Conservation (phyloP, 177 flowering plant species). For the Vitis hybrid region DNA sequence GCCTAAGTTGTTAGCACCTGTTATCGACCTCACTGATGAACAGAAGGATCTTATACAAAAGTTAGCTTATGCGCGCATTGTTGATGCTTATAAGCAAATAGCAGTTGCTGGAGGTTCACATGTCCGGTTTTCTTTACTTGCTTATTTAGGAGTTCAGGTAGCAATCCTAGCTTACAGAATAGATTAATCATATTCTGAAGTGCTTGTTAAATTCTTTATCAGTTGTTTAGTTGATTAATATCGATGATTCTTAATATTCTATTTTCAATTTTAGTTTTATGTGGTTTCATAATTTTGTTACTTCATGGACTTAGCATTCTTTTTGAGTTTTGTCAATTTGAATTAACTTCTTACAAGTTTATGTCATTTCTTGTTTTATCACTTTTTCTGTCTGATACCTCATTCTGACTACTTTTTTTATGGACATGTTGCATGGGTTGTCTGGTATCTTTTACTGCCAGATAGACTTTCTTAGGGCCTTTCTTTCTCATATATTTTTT, state of each 20-base stretch:
- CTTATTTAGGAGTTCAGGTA: conserved; percentile 88
- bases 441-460: neutral
- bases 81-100: conserved; percentile 85
- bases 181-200: neutral
- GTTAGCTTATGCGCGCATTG: conserved; percentile 60
- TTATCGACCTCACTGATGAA: conserved; percentile 62
- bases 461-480: too few species aligned
- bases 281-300: neutral
- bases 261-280: conserved; percentile 3
- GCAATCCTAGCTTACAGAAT: conserved; percentile 1
- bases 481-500: too few species aligned
- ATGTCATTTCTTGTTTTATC: neutral
- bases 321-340: neutral
- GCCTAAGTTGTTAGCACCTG: conserved; percentile 89
- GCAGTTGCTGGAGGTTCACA: conserved; percentile 75
- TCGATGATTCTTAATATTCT: neutral
- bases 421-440: neutral
- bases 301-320: neutral
- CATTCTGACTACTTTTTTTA: neutral
- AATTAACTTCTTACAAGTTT: too few species aligned
- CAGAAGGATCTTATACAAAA: conserved; percentile 75
- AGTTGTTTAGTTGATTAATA: neutral
- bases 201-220: neutral
- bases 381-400: neutral
- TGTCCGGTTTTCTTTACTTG: conserved; percentile 70